Base-by-base conservation (phyloP, 73 alveolate species). In the Strombidium stylifer region DNA sequence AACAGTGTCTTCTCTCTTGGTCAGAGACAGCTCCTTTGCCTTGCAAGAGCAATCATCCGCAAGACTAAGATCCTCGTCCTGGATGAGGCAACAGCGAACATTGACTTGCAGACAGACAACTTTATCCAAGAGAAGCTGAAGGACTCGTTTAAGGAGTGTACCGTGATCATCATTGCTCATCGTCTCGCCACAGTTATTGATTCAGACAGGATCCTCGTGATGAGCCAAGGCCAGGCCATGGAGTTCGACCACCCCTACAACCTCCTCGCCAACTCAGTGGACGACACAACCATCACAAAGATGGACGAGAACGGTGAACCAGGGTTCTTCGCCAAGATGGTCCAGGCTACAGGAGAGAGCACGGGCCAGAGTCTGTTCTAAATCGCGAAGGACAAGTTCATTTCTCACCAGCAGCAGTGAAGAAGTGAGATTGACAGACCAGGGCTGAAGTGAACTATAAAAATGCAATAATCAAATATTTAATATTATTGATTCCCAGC, bases 181-280 rank as follows among this genome's bases (percentile, higher is more conserved):
- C 23, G 94, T 56, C 46, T 88, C 30, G 61, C 79, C 41, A 68
- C 92, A 14, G 79, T 84, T 39, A 78, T 69, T 69, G 87, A 84
- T 57, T 50, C 87, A 15, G 91, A 84, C 53, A 4, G 50, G 39
- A 84, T 84, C 18, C 58, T 40, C 37, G 92, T 74, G 0, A 80
- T 84, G 86, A 59, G 50, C 46, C 46, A 70, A 20, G 94, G 94
- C 3, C 55, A 53, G 57, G 57, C 64, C 3, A 69, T 46, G 0
- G 94, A 84, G 67, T 45, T 52, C 23, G 81, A 59, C 8, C 51
- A 67, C 18, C 81, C 81, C 27, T 30, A 24, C 14, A 26, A 27
- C 1, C 14, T 67, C 3, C 31, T 67, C 16, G 11, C 61, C 12
- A 16, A 4, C 15, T 16, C 16, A 19, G 76, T 21, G 3, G 19